A percentile compares a stretch with the other conserved stretches of the same genome.
Conservation (phyloP, 768 basidiomycete genomes). For the Leccinum broughii region DNA sequence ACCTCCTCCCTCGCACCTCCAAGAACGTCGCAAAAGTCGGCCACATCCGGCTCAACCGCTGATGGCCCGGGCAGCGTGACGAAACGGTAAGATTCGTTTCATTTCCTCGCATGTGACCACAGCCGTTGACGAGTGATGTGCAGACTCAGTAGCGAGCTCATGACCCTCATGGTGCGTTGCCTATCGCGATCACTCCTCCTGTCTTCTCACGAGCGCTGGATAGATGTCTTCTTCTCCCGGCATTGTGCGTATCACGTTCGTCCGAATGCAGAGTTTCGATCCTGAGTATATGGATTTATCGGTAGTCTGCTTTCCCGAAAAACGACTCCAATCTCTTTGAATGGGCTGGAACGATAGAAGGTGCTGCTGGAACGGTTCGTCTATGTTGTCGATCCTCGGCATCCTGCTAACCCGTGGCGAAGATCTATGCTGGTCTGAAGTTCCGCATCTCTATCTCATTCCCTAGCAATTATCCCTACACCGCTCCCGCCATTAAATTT, state of each 20-base stretch:
- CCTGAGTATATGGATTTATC: neutral
- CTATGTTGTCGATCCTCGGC: neutral
- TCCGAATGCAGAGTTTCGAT: neutral
- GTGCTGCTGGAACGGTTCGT: slow-evolving; percentile 63
- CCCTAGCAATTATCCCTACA: slow-evolving; percentile 87
- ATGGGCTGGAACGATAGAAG: slow-evolving; percentile 89
- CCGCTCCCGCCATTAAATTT: slow-evolving; percentile 82
- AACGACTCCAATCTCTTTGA: slow-evolving; percentile 85
- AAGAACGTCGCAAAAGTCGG: slow-evolving; percentile 57
- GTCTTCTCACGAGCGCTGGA: slow-evolving; percentile 10
- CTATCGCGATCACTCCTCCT: neutral
- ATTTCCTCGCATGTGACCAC: slow-evolving; percentile 1
- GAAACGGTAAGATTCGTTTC: slow-evolving; percentile 59
- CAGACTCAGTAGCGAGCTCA: slow-evolving; percentile 80
- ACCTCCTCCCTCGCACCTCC: slow-evolving; percentile 61
- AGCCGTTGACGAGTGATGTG: slow-evolving; percentile 5
- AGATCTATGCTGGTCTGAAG: slow-evolving; percentile 78
- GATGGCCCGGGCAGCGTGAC: slow-evolving; percentile 77
- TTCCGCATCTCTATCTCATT: slow-evolving; percentile 86
- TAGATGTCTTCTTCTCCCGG: slow-evolving; percentile 91
- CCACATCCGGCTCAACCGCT: slow-evolving; percentile 48
- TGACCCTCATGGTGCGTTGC: slow-evolving; percentile 80
- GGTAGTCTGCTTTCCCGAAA: slow-evolving; percentile 86
- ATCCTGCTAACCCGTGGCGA: slow-evolving; percentile 9
- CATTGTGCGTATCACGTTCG: slow-evolving; percentile 53